phyloP scores from a whole-genome alignment of 306 rosid genomes.

The Malus sylvestris region DNA sequence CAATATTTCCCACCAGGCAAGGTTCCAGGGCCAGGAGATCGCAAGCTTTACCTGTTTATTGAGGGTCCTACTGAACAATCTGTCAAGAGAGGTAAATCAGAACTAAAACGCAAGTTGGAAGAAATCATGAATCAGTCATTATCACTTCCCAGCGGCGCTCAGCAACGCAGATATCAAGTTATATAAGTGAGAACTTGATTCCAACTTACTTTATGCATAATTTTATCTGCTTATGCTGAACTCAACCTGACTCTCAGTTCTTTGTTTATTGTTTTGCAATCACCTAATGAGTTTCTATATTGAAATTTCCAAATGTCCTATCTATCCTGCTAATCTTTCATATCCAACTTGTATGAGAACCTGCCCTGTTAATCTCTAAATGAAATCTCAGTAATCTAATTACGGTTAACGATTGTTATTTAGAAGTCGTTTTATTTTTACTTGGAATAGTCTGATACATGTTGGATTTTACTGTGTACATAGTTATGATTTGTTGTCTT shows the following conservation, averaged over 20 bases:
- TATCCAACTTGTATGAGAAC: neutral
- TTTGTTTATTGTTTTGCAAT: neutral
- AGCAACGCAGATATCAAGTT: constrained; percentile 90
- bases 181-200: constrained; percentile 43
- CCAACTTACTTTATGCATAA: neutral
- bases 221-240: constrained; percentile 4
- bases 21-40: constrained; percentile 77
- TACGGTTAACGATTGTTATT: neutral
- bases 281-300: neutral
- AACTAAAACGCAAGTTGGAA: constrained; percentile 76
- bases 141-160: constrained; percentile 81
- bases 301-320: neutral
- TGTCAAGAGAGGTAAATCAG: constrained; percentile 85
- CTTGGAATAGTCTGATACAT: neutral
- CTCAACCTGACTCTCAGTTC: neutral
- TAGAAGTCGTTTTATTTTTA: neutral
- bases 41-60: constrained; percentile 81
- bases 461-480: neutral
- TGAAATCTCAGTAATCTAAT: neutral
- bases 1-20: constrained; percentile 76
- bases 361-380: no score
- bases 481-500: neutral
- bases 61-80: constrained; percentile 85
- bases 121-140: constrained; percentile 75
- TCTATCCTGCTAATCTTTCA: neutral